Evolutionary conservation across 2,329 filamentous ascomycete genomes (phyloP), one percentile per base, ranked within the genome.

Genomic region (Sclerotinia subarctica): DNA sequence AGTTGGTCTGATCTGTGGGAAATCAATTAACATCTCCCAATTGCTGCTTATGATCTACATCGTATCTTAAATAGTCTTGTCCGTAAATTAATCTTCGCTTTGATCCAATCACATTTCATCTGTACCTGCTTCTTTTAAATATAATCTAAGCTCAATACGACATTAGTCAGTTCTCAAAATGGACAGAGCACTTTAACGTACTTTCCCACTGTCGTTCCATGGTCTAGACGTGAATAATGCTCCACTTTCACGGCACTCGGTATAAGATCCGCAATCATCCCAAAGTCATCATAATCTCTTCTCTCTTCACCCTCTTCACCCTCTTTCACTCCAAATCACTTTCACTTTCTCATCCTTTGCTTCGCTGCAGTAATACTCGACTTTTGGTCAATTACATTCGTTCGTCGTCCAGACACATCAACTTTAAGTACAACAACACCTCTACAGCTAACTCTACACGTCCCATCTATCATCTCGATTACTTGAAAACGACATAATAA

Each of bases 401-500:
- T 66, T 66, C 52, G 11, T 58, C 21, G 29, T 24, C 35, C 38
- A 42, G 38, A 46, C 11, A 47, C 26, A 26, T 52, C 49, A 52
- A 52, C 49, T 38, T 42, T 1, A 21, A 35, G 32, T 32, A 53
- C 4, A 29, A 38, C 47, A 29, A n/a, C 13, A 57, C 66, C 52
- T 67, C 71, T 44, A 64, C 59, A 60, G 52, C 56, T 67, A 60
- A 54, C 56, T 67, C 64, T 53, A 67, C 64, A 10, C 19, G 3
- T 10, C 73, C 69, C 62, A 71, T 63, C 63, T 42, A 49, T 49
- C 56, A 60, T 58, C 60, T 63, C 15, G 13, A 29, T 29, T 7
- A 15, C 7, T 47, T 47, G n/a, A 8, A 53, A 46, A 46, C 4
- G 29, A 57, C 5, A 54, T 73, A 73, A 42, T 73, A 74, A 73